Percentiles rank a stretch among this genome's conserved stretches.
Evolutionary conservation across 2,329 filamentous ascomycete genomes (phyloP).

Genomic region (Rachicladosporium sp.): DNA sequence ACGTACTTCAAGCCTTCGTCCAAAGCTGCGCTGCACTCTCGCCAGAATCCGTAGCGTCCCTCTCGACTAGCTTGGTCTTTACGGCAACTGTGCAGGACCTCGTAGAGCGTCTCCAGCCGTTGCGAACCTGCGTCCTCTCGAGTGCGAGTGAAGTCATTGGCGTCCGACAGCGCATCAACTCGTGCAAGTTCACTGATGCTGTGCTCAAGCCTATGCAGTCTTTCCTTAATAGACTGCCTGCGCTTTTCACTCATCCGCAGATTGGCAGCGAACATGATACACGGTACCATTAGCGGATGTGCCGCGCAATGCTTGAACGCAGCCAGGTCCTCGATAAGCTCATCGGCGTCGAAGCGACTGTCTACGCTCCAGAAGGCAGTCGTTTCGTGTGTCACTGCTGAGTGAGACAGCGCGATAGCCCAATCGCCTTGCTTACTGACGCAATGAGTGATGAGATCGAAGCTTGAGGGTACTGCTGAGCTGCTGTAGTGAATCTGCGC

Average conservation of each 20-base stretch:
- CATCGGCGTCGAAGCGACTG: slow-evolving; percentile 3
- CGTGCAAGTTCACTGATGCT: slow-evolving; percentile 3
- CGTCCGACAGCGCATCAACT: slow-evolving; percentile 1
- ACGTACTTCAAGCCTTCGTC: slow-evolving; percentile 8
- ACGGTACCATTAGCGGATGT: slow-evolving; percentile 12
- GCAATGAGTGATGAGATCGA: slow-evolving; percentile 9
- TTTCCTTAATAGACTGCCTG: slow-evolving; percentile 7
- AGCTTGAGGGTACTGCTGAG: background rate
- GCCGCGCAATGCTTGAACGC: slow-evolving; percentile 5
- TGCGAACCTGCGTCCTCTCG: background rate
- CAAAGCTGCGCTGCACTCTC: slow-evolving; percentile 6
- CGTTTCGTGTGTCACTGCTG: slow-evolving; percentile 2
- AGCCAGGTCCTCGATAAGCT: slow-evolving; percentile 4
- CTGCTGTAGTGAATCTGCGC: background rate
- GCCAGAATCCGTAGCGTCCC: slow-evolving; percentile 11
- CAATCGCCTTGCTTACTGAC: slow-evolving; percentile 11
- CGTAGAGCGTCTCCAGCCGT: slow-evolving; percentile 4
- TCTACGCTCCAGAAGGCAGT: slow-evolving; percentile 11
- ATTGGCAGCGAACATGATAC: slow-evolving; percentile 10
- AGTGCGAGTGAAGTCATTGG: background rate
- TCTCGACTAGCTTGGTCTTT: slow-evolving; percentile 10
- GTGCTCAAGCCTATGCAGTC: slow-evolving; percentile 6
- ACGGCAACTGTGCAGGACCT: slow-evolving; percentile 8
- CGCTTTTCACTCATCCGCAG: slow-evolving; percentile 7
- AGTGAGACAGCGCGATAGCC: slow-evolving; percentile 10